phyloP scores from a whole-genome alignment of 495 filamentous ascomycete genomes.

The Acidomyces sp. region DNA sequence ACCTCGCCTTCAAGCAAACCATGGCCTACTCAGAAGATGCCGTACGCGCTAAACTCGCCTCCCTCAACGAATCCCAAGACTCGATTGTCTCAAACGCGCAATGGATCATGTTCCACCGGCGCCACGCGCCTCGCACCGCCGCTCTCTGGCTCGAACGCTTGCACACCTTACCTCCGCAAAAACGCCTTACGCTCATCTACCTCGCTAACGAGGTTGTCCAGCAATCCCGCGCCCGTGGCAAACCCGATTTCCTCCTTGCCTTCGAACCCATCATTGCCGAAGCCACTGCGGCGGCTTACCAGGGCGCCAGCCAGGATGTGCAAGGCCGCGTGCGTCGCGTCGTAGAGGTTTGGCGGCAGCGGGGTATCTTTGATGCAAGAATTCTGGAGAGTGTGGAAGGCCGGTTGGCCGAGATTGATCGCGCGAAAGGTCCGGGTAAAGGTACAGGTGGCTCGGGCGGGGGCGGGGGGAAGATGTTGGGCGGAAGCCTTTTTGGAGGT shows the following conservation, averaged over 20 bases:
- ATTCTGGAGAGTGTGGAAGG: slow-evolving; percentile 68
- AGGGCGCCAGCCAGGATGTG: slow-evolving; percentile 66
- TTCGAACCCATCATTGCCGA: slow-evolving; percentile 77
- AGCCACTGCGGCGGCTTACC: slow-evolving; percentile 71
- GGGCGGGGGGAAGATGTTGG: too few relatives aligned
- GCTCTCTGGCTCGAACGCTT: slow-evolving; percentile 81
- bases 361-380: slow-evolving; percentile 67
- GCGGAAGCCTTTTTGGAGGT: slow-evolving; percentile 49
- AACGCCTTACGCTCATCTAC: slow-evolving; percentile 83
- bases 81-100: slow-evolving; percentile 88
- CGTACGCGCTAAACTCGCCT: slow-evolving; percentile 82
- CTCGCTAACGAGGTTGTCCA: slow-evolving; percentile 95
- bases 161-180: slow-evolving; percentile 67
- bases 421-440: slow-evolving; percentile 33
- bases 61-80: slow-evolving; percentile 90
- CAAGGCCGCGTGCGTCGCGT: slow-evolving; percentile 79
- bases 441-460: slow-evolving; percentile 40
- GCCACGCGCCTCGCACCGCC: slow-evolving; percentile 77
- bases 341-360: slow-evolving; percentile 83
- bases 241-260: slow-evolving; percentile 81
- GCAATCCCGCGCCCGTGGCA: slow-evolving; percentile 79
- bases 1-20: neutral
- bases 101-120: slow-evolving; percentile 98
- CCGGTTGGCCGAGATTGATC: slow-evolving; percentile 46
- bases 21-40: slow-evolving; percentile 96